Base-by-base conservation (phyloP, 1,284 basidiomycete species). In the Boletus mariae region DNA sequence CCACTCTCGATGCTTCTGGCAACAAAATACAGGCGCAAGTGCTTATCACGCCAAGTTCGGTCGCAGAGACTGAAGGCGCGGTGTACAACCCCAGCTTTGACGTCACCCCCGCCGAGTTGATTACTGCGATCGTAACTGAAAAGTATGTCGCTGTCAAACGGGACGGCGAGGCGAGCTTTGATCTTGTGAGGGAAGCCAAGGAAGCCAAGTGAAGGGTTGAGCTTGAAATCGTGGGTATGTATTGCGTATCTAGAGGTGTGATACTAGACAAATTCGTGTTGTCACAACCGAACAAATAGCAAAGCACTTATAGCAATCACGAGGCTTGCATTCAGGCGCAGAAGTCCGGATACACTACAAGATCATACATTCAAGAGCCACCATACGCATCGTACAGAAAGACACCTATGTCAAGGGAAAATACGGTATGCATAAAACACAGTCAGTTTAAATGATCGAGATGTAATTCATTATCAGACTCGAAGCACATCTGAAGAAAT, bases 21-120 rank as follows among this genome's bases (percentile, higher is more conserved):
- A 68, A 73, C 20, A 73, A 75, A 47, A 73, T 80, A 54, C 84
- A 87, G 61, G 81, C 81, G 0, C 79, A 83, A 43, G 85, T 92
- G 20, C 83, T 88, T 79, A 80, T 90, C 51, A 90, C 90, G 0
- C 86, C 90, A 0, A 73, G 79, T 37, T 82, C 78, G 4, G 72
- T 90, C 13, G 56, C 68, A 79, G 52, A 65, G 44, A 45, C 52
- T 0, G 45, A 61, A 25, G 63, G 61, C 7, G 65, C 82, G 77
- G 51, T 94, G 9, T 94, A 94, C 71, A 97, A 96, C 70, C 93
- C 94, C 4, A 90, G 88, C 57, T 97, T 96, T 69, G 94, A 96
- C 66, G 92, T 97, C 15, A 96, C 94, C 0, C 93, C 94, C 1
- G 90, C 92, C 1, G 86, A 90, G 58, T 71, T 85, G 45, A 89